Conservation (phyloP, 495 filamentous ascomycete genomes). For the Trichoderma virens region DNA sequence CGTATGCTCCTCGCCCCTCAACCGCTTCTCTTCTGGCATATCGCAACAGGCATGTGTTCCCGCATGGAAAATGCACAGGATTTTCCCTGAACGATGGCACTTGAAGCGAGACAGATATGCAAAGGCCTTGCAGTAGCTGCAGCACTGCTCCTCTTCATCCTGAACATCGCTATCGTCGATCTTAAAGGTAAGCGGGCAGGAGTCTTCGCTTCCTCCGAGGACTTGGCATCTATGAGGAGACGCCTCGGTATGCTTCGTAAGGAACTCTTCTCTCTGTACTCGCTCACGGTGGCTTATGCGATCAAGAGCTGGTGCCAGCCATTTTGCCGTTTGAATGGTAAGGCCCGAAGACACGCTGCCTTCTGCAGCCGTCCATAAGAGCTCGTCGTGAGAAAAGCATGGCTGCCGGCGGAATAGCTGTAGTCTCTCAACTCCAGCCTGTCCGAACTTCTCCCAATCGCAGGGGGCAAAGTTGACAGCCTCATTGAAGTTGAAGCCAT, state of each 20-base stretch:
- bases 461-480: slow-evolving; percentile 94
- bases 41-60: slow-evolving; percentile 75
- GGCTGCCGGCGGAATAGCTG: slow-evolving; percentile 85
- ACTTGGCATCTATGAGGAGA: slow-evolving; percentile 32
- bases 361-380: slow-evolving; percentile 76
- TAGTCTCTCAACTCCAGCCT: slow-evolving; percentile 75
- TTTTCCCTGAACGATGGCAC: slow-evolving; percentile 69
- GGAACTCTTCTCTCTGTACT: slow-evolving; percentile 56
- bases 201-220: slow-evolving; percentile 32
- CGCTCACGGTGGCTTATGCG: slow-evolving; percentile 68
- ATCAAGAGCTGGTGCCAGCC: slow-evolving; percentile 80
- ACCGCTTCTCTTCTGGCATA: slow-evolving; percentile 48
- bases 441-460: slow-evolving; percentile 96
- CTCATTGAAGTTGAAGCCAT: slow-evolving; percentile 98
- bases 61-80: slow-evolving; percentile 71
- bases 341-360: slow-evolving; percentile 59
- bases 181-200: slow-evolving; percentile 35
- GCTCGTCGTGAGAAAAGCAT: slow-evolving; percentile 94
- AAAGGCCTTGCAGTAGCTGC: slow-evolving; percentile 85
- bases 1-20: slow-evolving; percentile 55
- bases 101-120: slow-evolving; percentile 85
- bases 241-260: slow-evolving; percentile 53
- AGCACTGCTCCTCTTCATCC: slow-evolving; percentile 79
- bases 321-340: slow-evolving; percentile 89
- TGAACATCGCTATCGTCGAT: slow-evolving; percentile 66